Evolutionary conservation across 768 basidiomycete genomes (phyloP).

Genomic region (Dictyophora rubrovolvata): DNA sequence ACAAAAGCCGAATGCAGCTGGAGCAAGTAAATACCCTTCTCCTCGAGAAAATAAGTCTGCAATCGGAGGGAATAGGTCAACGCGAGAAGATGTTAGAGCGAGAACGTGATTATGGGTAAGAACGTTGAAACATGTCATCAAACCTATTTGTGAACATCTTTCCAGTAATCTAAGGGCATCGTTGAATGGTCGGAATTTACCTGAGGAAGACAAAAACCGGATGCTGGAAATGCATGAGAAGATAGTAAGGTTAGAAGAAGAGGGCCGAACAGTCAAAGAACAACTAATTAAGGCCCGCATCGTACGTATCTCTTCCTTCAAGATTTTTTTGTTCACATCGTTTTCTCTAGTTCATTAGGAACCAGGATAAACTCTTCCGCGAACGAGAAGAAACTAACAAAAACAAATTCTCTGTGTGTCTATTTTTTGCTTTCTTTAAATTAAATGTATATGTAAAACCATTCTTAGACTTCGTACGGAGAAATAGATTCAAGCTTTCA

Average conservation of each 20-base stretch:
- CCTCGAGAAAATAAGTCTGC: slow-evolving; percentile 83
- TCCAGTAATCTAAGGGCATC: slow-evolving; percentile 69
- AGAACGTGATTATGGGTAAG: slow-evolving; percentile 76
- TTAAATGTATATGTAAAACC: slow-evolving; percentile 1
- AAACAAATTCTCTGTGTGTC: slow-evolving; percentile 36
- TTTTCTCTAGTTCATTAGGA: slow-evolving; percentile 72
- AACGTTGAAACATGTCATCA: slow-evolving; percentile 5
- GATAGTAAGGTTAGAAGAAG: slow-evolving; percentile 58
- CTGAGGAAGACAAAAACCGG: slow-evolving; percentile 71
- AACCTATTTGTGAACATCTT: not conserved
- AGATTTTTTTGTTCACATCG: not conserved
- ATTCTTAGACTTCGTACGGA: slow-evolving; percentile 44
- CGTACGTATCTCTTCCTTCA: slow-evolving; percentile 28
- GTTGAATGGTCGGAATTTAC: slow-evolving; percentile 66
- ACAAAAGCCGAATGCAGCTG: slow-evolving; percentile 85
- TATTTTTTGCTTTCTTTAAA: slow-evolving; percentile 15
- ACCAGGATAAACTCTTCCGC: slow-evolving; percentile 82
- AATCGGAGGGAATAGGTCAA: slow-evolving; percentile 84
- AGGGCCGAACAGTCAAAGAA: slow-evolving; percentile 58
- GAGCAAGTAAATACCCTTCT: slow-evolving; percentile 81
- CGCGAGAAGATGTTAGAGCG: slow-evolving; percentile 79
- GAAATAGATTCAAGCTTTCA: slow-evolving; percentile 62
- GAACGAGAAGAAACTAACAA: slow-evolving; percentile 56
- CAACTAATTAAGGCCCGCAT: slow-evolving; percentile 73
- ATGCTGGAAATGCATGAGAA: slow-evolving; percentile 72